Conservation (phyloP, 1,284 basidiomycete species). For the Cutaneotrichosporon dermatis region DNA sequence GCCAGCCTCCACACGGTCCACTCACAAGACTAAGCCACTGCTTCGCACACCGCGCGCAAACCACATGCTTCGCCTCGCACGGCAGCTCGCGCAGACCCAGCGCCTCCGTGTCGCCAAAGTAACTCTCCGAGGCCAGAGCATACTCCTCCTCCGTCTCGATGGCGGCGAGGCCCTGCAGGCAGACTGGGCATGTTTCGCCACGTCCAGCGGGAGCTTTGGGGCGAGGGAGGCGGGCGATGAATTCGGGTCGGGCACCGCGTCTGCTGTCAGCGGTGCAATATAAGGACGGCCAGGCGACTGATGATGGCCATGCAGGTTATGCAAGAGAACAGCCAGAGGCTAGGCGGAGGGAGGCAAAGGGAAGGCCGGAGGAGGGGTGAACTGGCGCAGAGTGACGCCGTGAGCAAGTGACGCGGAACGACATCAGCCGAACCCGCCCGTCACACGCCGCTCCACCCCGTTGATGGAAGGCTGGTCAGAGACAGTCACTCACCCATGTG, state of each 20-base stretch:
- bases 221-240: slow-evolving; percentile 18
- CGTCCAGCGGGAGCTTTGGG: neutral
- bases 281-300: too few relatives aligned
- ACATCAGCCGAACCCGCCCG: too few relatives aligned
- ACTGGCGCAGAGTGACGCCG: too few relatives aligned
- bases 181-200: slow-evolving; percentile 19
- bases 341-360: too few relatives aligned
- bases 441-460: too few relatives aligned
- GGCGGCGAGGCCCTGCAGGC: slow-evolving; percentile 16
- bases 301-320: too few relatives aligned
- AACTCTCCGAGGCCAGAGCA: slow-evolving; percentile 20
- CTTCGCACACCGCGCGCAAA: slow-evolving; percentile 20
- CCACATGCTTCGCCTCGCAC: slow-evolving; percentile 16
- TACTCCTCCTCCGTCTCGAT: slow-evolving; percentile 27
- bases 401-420: too few relatives aligned
- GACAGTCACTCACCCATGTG: slow-evolving; percentile 9
- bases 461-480: too few relatives aligned
- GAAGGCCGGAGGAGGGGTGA: too few relatives aligned
- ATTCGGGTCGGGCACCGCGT: slow-evolving; percentile 13
- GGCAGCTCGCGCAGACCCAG: slow-evolving; percentile 20
- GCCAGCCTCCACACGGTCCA: too few relatives aligned
- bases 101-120: slow-evolving; percentile 14
- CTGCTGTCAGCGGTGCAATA: neutral
- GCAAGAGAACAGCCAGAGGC: too few relatives aligned
- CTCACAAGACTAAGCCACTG: slow-evolving; percentile 18